Conservation (phyloP, 352 stramenopile genomes). For the Phytophthora citrophthora region DNA sequence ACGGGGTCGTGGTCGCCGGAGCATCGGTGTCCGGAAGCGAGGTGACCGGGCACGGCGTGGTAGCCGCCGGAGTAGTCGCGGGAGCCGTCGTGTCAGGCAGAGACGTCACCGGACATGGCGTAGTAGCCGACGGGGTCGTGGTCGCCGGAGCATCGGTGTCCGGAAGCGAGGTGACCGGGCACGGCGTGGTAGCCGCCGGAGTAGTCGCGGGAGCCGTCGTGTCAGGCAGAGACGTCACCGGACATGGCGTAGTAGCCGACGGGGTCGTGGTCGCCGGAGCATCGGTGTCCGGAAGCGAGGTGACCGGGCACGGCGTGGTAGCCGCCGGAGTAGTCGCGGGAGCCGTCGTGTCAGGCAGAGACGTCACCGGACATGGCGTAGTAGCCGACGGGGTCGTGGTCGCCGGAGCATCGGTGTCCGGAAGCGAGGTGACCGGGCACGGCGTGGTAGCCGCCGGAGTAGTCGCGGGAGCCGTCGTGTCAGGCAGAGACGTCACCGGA, state of each 20-base stretch:
- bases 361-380: background rate
- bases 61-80: background rate
- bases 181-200: background rate
- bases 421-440: background rate
- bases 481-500: conserved; percentile 11
- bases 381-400: background rate
- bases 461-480: background rate
- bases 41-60: background rate
- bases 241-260: conserved; percentile 3
- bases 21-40: background rate
- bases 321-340: background rate
- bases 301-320: conserved; percentile 7
- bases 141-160: background rate
- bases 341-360: conserved; percentile 3
- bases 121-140: background rate
- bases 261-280: background rate
- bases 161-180: conserved; percentile 14
- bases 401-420: background rate
- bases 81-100: background rate
- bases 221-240: conserved; percentile 4
- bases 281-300: conserved; percentile 9
- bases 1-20: background rate
- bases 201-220: background rate
- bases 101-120: background rate
- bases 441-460: conserved; percentile 2